These are phyloP conservation scores for Trametes punicea DNA, from an alignment of 768 basidiomycete species.

Conservation along the genomic window DNA sequence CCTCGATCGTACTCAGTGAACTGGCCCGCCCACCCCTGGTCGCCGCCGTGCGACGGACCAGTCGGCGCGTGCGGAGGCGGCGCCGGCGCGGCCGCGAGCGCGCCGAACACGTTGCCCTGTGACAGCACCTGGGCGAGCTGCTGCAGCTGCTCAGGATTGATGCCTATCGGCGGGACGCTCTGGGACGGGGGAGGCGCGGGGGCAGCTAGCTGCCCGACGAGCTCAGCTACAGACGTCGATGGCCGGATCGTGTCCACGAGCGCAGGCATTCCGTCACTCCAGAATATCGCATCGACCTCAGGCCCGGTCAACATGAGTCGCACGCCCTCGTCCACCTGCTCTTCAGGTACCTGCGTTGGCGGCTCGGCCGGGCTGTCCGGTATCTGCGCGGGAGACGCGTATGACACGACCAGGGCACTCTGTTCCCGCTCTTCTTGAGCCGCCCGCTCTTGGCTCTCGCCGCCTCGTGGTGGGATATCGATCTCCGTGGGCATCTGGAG, in stretches of 20 bases:
- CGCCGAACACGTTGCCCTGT: constrained; percentile 15
- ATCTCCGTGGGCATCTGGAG: constrained; percentile 61
- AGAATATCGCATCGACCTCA: constrained; percentile 65
- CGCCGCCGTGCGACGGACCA: constrained; percentile 21
- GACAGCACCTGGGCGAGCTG: constrained; percentile 42
- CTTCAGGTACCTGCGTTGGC: constrained; percentile 54
- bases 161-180: constrained; percentile 35
- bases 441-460: constrained; percentile 63
- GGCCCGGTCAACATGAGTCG: constrained; percentile 67
- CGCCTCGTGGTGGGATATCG: constrained; percentile 54
- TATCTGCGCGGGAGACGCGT: constrained; percentile 66
- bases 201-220: constrained; percentile 60
- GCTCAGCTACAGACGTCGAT: constrained; percentile 58
- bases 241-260: constrained; percentile 26
- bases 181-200: constrained; percentile 21
- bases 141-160: constrained; percentile 62
- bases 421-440: constrained; percentile 78
- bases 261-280: constrained; percentile 41
- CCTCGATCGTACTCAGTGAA: constrained; percentile 25
- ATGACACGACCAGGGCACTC: constrained; percentile 70
- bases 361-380: constrained; percentile 80
- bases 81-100: constrained; percentile 4
- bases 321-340: constrained; percentile 62
- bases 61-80: constrained; percentile 16
- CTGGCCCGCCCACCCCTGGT: constrained; percentile 8